These are phyloP conservation scores for Fraxinus platypoda DNA, from an alignment of 305 asterid species.

Conservation along the genomic window DNA sequence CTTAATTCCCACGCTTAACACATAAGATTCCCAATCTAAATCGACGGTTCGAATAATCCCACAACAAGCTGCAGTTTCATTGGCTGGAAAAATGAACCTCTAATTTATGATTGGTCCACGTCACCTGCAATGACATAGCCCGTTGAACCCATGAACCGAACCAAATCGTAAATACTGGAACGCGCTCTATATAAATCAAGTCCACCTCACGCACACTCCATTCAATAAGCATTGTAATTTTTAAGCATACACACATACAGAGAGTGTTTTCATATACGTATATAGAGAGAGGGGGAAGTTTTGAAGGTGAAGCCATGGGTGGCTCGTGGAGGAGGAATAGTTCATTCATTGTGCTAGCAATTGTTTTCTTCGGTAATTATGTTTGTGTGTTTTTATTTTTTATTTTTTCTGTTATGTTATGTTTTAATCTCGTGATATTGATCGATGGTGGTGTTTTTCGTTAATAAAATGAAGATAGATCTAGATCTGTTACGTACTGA, in stretches of 20 bases:
- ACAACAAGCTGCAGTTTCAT: constrained; percentile 21
- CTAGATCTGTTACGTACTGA: neutral
- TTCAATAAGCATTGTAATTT: neutral
- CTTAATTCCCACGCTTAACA: neutral
- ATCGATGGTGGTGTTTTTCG: neutral
- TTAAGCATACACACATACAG: neutral
- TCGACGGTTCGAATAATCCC: constrained; percentile 30
- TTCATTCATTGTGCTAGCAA: constrained; percentile 29
- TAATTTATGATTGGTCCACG: constrained; percentile 38
- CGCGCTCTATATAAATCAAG: neutral
- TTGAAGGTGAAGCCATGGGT: constrained; percentile 25
- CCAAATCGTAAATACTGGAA: neutral
- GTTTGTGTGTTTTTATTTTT: neutral
- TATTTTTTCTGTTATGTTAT: neutral
- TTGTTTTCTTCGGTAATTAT: constrained; percentile 34
- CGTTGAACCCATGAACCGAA: neutral
- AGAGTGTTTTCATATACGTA: neutral
- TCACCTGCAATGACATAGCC: constrained; percentile 24
- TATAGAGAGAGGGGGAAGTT: neutral
- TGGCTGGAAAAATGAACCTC: constrained; percentile 16
- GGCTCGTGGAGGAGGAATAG: constrained; percentile 22
- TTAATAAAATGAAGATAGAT: neutral
- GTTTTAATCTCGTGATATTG: neutral
- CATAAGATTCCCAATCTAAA: constrained; percentile 2
- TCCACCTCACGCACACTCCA: neutral